These are phyloP conservation scores for Nannizziopsis barbatae DNA, from an alignment of 2,329 filamentous ascomycete species.

Conservation along the genomic window DNA sequence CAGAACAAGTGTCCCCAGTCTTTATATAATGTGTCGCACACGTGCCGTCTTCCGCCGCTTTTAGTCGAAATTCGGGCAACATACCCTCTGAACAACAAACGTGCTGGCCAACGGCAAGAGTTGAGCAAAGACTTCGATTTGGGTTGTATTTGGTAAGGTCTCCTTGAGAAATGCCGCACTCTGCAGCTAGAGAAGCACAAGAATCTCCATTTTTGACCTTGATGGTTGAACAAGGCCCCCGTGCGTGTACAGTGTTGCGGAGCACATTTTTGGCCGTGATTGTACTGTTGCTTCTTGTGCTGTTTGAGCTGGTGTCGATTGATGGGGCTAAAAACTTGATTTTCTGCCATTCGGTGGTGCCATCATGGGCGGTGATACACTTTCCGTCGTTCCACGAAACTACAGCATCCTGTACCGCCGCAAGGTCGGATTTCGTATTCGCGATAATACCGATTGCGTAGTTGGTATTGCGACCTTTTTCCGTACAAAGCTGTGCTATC, in stretches of 20 bases:
- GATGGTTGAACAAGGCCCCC: conserved; percentile 1
- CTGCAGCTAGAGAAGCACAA: conserved; percentile 1
- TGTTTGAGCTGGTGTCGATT: not conserved
- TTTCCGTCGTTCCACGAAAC: conserved; percentile 4
- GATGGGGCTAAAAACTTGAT: not conserved
- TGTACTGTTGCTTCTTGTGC: not conserved
- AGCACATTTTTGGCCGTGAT: not conserved
- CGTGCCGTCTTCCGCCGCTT: conserved; percentile 26
- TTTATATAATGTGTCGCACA: conserved; percentile 28
- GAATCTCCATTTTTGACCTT: conserved; percentile 1
- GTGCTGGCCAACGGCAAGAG: conserved; percentile 25
- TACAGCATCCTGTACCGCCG: not conserved
- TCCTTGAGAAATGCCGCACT: not conserved
- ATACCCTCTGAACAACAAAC: conserved; percentile 31
- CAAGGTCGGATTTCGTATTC: not conserved
- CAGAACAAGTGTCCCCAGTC: conserved; percentile 28
- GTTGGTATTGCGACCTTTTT: not conserved
- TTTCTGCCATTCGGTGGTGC: not conserved
- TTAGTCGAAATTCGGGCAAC: conserved; percentile 29
- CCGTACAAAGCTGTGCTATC: conserved; percentile 1
- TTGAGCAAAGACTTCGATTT: conserved; percentile 20
- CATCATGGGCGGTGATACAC: not conserved
- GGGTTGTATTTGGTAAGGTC: conserved; percentile 17
- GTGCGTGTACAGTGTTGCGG: not conserved
- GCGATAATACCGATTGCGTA: conserved; percentile 4